Conservation (phyloP, 1,139 yeast species). For the Pneumocystis canis region DNA sequence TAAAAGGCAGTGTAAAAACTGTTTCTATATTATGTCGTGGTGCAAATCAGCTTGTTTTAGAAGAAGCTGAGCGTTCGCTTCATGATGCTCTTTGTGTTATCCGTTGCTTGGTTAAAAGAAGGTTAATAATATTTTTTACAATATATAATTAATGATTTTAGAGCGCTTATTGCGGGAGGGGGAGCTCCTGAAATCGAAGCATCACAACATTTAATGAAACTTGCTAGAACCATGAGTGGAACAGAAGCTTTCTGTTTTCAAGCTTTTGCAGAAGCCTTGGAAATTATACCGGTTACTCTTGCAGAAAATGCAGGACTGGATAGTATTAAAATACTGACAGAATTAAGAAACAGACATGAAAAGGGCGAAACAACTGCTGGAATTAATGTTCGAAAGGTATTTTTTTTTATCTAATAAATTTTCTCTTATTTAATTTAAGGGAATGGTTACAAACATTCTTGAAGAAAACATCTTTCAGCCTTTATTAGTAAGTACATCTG, state of each 20-base stretch:
- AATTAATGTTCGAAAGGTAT: slow-evolving; percentile 64
- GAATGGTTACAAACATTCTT: slow-evolving; percentile 81
- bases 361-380: slow-evolving; percentile 90
- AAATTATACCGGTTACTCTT: slow-evolving; percentile 88
- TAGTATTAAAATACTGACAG: slow-evolving; percentile 89
- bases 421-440: slow-evolving; percentile 19
- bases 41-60: slow-evolving; percentile 75
- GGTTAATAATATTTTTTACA: slow-evolving; percentile 17
- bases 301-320: slow-evolving; percentile 97
- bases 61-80: slow-evolving; percentile 90
- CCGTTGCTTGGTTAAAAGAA: slow-evolving; percentile 86
- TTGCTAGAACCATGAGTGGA: slow-evolving; percentile 66
- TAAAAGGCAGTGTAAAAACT: slow-evolving; percentile 53
- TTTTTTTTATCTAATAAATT: background rate
- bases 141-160: background rate
- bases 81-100: slow-evolving; percentile 96
- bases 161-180: slow-evolving; percentile 91
- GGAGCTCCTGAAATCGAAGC: slow-evolving; percentile 98
- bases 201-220: slow-evolving; percentile 63
- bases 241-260: slow-evolving; percentile 90
- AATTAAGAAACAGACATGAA: slow-evolving; percentile 81
- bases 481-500: slow-evolving; percentile 82
- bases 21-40: slow-evolving; percentile 91
- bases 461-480: slow-evolving; percentile 96
- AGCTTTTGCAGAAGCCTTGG: slow-evolving; percentile 90